Percentiles rank a stretch among this genome's conserved stretches.
These are phyloP conservation scores for Penicillium sp. DNA, from an alignment of 2,329 filamentous ascomycete species.

Conservation along the genomic window DNA sequence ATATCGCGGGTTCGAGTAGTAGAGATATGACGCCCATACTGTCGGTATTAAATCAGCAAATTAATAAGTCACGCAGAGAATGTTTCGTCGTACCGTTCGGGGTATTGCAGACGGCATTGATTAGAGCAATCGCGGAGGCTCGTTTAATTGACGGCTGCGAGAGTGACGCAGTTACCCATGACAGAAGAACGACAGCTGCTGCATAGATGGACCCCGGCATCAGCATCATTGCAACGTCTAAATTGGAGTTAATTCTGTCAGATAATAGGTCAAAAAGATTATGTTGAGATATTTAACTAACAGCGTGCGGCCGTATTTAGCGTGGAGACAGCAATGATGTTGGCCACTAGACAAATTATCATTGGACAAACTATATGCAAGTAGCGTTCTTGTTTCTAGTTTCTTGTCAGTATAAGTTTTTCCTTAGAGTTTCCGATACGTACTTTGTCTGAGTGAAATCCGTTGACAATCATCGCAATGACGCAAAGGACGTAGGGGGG, in stretches of 20 bases:
- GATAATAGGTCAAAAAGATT: neutral
- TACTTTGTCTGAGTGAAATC: slow-evolving; percentile 34
- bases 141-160: slow-evolving; percentile 20
- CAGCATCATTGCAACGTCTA: slow-evolving; percentile 39
- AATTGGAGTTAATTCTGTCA: neutral
- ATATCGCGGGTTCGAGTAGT: slow-evolving; percentile 27
- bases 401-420: neutral
- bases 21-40: slow-evolving; percentile 31
- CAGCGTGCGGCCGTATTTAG: slow-evolving; percentile 32
- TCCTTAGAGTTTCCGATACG: neutral
- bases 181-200: slow-evolving; percentile 17
- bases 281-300: slow-evolving; percentile 1
- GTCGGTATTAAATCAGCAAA: slow-evolving; percentile 1
- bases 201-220: slow-evolving; percentile 22
- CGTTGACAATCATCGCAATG: slow-evolving; percentile 36
- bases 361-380: slow-evolving; percentile 32
- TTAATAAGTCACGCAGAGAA: neutral
- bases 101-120: slow-evolving; percentile 21
- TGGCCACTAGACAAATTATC: slow-evolving; percentile 30
- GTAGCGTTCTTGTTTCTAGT: slow-evolving; percentile 31
- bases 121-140: slow-evolving; percentile 20
- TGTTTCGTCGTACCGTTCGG: slow-evolving; percentile 15
- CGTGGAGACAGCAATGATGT: slow-evolving; percentile 36
- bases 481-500: slow-evolving; percentile 38
- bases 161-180: slow-evolving; percentile 17